Evolutionary conservation across 176 grass and related monocot species (phyloP), one percentile per base, ranked within the genome.

Genomic region (Bonia amplexicaulis): DNA sequence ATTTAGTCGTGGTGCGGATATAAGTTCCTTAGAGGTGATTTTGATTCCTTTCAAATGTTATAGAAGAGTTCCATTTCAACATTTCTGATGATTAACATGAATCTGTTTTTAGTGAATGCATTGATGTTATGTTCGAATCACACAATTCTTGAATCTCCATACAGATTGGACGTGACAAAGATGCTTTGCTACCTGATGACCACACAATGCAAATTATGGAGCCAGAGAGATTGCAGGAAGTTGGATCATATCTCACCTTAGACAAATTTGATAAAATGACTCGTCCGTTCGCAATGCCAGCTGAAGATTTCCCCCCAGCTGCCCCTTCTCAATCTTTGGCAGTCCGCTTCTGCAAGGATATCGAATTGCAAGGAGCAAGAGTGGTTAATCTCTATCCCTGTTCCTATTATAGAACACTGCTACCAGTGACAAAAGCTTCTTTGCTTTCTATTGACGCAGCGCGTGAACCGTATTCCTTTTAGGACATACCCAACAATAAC

Each of bases 241-340:
- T 67, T 58, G 69, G 82, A 69, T 95, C 95, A 16, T 98, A 90
- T 89, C 73, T 91, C n/a, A 98, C 95, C 71, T 79, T 98, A 65
- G 88, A 98, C 40, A 91, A 90, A 83, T 98, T 98, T 87, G 95
- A 98, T 82, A 95, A 95, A 86, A 95, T 98, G 95, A 85, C 84
- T 71, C 93, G 83, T 10, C 91, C 91, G 5, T 95, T 98, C 33
- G 95, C 93, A 66, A 98, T 98, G 95, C 95, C 95, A 69, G 89
- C 93, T 54, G 95, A 98, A 89, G 95, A 98, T 87, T 98, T 98
- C 39, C 95, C 93, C 5, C 91, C 91, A 40, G 80, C 95, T 17
- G 51, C 83, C 23, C 84, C 77, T 58, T 72, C 91, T 48, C 93
- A 89, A 60, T 79, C 91, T 76, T 89, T 95, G 65, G 68, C 91